Conservation (phyloP, 768 basidiomycete genomes). For the Collybia mongolica region DNA sequence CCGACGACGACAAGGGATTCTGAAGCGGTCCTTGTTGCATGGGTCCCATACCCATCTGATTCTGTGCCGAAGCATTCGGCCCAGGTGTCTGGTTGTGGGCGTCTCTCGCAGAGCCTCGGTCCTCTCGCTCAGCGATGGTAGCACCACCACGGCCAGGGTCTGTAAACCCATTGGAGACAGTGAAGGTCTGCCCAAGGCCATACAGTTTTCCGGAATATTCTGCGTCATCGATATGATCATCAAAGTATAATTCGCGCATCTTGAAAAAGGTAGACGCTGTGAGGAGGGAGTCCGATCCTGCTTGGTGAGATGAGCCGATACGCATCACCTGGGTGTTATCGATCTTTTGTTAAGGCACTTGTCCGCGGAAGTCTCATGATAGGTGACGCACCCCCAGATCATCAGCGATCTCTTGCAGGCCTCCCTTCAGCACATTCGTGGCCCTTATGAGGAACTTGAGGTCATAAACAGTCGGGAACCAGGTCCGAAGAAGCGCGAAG, state of each 20-base stretch:
- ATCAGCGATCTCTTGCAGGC: constrained; percentile 93
- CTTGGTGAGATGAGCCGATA: constrained; percentile 91
- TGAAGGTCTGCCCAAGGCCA: constrained; percentile 80
- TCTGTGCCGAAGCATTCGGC: constrained; percentile 32
- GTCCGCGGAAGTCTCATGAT: constrained; percentile 6
- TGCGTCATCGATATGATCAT: constrained; percentile 79
- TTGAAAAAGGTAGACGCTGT: constrained; percentile 96
- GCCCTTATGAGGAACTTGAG: constrained; percentile 96
- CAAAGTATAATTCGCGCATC: constrained; percentile 90
- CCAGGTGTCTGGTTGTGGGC: constrained; percentile 60
- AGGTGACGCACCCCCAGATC: constrained; percentile 77
- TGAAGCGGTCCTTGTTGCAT: constrained; percentile 40
- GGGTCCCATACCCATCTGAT: constrained; percentile 50
- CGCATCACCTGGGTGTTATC: constrained; percentile 67
- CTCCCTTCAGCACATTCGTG: constrained; percentile 83
- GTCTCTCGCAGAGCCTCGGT: constrained; percentile 53
- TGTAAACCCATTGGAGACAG: constrained; percentile 60
- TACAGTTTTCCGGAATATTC: constrained; percentile 85
- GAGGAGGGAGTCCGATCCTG: constrained; percentile 94
- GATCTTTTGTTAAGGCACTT: background rate
- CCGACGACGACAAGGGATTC: constrained; percentile 46
- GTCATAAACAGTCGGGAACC: constrained; percentile 98
- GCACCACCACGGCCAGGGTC: constrained; percentile 69
- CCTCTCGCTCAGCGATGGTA: constrained; percentile 82
- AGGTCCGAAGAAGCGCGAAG: constrained; percentile 81